These are phyloP conservation scores for Macrolepiota dolichaula DNA, from an alignment of 768 basidiomycete genomes.

Conservation along the genomic window DNA sequence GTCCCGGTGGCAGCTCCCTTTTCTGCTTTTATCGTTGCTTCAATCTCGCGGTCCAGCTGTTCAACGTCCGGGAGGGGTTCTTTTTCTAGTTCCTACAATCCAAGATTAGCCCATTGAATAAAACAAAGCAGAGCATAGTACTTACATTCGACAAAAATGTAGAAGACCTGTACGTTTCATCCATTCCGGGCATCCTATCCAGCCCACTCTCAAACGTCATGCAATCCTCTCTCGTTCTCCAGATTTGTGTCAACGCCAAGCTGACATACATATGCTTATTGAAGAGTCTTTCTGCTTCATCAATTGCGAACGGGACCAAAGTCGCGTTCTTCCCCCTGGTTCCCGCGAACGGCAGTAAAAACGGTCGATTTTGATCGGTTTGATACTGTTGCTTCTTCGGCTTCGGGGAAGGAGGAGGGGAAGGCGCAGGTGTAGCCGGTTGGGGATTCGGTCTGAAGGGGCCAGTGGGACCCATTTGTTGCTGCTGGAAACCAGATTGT, in stretches of 20 bases:
- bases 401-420: constrained; percentile 75
- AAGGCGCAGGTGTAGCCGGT: constrained; percentile 87
- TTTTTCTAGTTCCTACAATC: constrained; percentile 49
- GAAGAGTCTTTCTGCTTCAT: constrained; percentile 92
- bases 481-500: constrained; percentile 35
- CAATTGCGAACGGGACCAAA: constrained; percentile 92
- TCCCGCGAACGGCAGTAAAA: constrained; percentile 94
- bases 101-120: background rate
- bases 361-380: constrained; percentile 91
- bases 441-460: constrained; percentile 49
- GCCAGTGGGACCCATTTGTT: constrained; percentile 20
- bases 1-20: constrained; percentile 22
- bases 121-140: background rate
- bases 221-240: constrained; percentile 93
- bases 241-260: constrained; percentile 88
- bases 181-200: constrained; percentile 71
- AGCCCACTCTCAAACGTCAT: constrained; percentile 92
- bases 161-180: constrained; percentile 51
- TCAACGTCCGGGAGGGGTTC: constrained; percentile 75
- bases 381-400: constrained; percentile 99
- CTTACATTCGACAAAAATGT: constrained; percentile 42
- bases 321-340: constrained; percentile 52
- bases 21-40: constrained; percentile 59
- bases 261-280: constrained; percentile 88
- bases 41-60: constrained; percentile 67